Percentiles rank a stretch among this genome's conserved stretches.
Conservation (phyloP, 768 basidiomycete species). For the Austroboletus festivus region DNA sequence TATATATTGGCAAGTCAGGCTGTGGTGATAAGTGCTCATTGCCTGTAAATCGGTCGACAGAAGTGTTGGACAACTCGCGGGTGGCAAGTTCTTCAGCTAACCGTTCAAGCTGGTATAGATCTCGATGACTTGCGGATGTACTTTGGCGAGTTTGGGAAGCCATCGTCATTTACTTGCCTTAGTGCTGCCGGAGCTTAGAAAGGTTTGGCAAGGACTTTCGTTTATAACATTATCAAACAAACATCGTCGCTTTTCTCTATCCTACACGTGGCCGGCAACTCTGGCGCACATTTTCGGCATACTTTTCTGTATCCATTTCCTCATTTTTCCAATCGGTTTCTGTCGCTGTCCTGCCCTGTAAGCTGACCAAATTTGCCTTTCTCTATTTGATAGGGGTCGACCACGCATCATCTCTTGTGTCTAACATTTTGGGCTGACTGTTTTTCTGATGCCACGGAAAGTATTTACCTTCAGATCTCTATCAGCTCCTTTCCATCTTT, state of each 20-base stretch:
- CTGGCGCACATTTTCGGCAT: too few species aligned
- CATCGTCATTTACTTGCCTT: conserved; percentile 11
- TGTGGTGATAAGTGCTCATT: conserved; percentile 10
- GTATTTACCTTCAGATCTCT: too few species aligned
- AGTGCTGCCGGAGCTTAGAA: neutral
- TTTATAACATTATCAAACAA: conserved; percentile 25
- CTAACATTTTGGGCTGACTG: too few species aligned
- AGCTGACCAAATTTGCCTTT: too few species aligned
- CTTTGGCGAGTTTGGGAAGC: conserved; percentile 14
- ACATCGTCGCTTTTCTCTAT: neutral
- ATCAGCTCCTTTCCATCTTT: too few species aligned
- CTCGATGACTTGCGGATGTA: conserved; percentile 24
- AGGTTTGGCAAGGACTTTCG: conserved; percentile 25
- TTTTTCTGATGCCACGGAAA: too few species aligned
- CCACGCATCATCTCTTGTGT: too few species aligned
- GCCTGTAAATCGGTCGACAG: conserved; percentile 3
- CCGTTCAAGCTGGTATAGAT: conserved; percentile 67
- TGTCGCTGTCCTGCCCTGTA: too few species aligned
- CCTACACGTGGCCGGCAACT: too few species aligned
- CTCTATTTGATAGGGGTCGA: too few species aligned
- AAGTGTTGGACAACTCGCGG: conserved; percentile 43
- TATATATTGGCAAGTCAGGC: conserved; percentile 57
- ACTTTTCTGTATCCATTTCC: too few species aligned
- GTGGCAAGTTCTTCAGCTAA: conserved; percentile 69
- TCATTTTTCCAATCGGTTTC: too few species aligned